Base-by-base conservation (phyloP, 805 yeast genomes). In the Yamadazyma scolyti region DNA sequence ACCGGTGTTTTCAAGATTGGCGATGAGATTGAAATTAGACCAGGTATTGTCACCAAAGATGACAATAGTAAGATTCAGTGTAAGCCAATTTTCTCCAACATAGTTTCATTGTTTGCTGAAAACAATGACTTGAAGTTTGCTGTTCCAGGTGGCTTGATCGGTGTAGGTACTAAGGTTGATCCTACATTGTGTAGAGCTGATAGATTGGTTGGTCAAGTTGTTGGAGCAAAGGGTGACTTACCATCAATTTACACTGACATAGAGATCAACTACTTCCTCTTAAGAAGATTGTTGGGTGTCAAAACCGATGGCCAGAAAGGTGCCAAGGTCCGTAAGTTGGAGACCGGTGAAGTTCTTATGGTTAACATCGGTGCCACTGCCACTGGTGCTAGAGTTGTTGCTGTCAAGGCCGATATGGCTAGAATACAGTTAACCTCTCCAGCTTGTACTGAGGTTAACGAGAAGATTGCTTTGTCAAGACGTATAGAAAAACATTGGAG, bases 401-500 rank as follows among this genome's bases (percentile, higher is more conserved):
- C 96, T 29, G 97, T 93, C 33, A 85, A 87, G 65, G 97, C 97
- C 40, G 99, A 93, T 76, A 87, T 94, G 96, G 98, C 98, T 27
- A 86, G 96, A 75, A 75, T 93, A 55, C 88, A 87, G 57, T 76
- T 93, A 58, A 90, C 97, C 28, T 81, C 96, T 28, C 98, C 99
- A 34, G 98, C 97, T 28, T 93, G 99, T 79, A 90, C 99, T 22
- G 97, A 90, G 71, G 75, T 90, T 30, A 86, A 94, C 48, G 99
- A 93, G 71, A 90, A 93, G 82, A 90, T 93, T 62, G 99, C 99
- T 23, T 72, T 93, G 56, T 88, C 97, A 26, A 85, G 99, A 76
- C 89, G 98, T 77, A 93, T 93, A 52, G 99, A 93, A 61, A 90
- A 90, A 78, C 99, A 93, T 65, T 93, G 97, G 96, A 93, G 99